These are phyloP conservation scores for Adiantum capillusveneris DNA, from an alignment of 75 land plant genomes.

Conservation along the genomic window DNA sequence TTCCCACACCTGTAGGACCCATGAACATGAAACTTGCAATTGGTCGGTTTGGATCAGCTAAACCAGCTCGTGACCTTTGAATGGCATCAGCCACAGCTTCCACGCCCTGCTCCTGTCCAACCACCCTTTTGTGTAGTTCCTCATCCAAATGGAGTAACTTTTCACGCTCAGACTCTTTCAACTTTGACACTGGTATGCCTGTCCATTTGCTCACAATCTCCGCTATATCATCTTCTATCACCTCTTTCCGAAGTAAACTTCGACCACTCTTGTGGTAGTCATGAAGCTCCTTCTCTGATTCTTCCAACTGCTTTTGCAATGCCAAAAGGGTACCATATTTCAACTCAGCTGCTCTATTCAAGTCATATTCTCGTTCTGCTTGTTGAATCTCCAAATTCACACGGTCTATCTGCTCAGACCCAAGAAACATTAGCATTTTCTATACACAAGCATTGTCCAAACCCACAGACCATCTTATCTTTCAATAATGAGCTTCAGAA, in stretches of 20 bases:
- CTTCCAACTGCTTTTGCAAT: conserved; percentile 41
- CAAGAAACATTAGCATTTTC: background rate
- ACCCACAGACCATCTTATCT: no score
- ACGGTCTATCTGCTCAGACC: conserved; percentile 32
- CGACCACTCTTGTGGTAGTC: conserved; percentile 31
- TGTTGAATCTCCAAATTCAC: conserved; percentile 45
- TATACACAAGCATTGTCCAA: no score
- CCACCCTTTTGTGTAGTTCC: conserved; percentile 38
- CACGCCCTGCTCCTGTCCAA: conserved; percentile 58
- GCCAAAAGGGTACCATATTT: conserved; percentile 42
- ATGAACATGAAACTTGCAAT: conserved; percentile 68
- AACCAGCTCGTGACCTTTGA: conserved; percentile 46
- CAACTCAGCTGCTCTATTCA: conserved; percentile 54
- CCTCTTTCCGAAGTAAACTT: conserved; percentile 41
- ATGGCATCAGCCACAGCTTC: conserved; percentile 51
- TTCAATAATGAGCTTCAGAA: background rate
- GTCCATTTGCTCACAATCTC: conserved; percentile 68
- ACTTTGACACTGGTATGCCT: conserved; percentile 50
- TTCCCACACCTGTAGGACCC: conserved; percentile 89
- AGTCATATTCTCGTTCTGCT: conserved; percentile 55
- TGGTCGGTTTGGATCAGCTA: conserved; percentile 47
- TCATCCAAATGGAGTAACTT: conserved; percentile 42
- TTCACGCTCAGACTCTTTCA: conserved; percentile 50
- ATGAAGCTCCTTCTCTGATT: conserved; percentile 31
- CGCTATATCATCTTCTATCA: conserved; percentile 45